A percentile compares a stretch with the other conserved stretches of the same genome.
Conservation (phyloP, 805 yeast species). For the Candida taoyuanica region DNA sequence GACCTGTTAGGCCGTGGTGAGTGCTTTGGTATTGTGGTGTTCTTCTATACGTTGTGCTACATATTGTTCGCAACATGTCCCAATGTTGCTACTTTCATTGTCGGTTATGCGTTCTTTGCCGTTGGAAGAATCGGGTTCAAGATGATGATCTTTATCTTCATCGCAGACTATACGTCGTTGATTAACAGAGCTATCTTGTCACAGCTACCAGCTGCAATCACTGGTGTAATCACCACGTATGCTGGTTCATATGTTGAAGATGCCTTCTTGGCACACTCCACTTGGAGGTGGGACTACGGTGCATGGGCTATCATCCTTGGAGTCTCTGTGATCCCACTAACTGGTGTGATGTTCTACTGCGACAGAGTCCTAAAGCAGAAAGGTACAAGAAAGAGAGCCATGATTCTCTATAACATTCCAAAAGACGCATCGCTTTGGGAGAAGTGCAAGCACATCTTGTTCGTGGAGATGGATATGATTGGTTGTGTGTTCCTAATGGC, state of each 20-base stretch:
- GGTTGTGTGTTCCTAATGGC: conserved; percentile 21
- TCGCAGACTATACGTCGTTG: conserved; percentile 34
- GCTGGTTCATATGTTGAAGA: conserved; percentile 27
- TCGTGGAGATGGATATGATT: conserved; percentile 22
- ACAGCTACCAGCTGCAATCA: conserved; percentile 31
- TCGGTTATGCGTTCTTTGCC: conserved; percentile 33
- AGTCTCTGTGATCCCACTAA: conserved; percentile 18
- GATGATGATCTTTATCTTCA: conserved; percentile 32
- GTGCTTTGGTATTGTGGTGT: conserved; percentile 31
- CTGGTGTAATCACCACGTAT: conserved; percentile 25
- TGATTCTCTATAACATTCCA: conserved; percentile 14
- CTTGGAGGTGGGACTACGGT: conserved; percentile 49
- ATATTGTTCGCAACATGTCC: conserved; percentile 31
- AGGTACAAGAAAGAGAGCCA: conserved; percentile 11
- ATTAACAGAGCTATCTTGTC: conserved; percentile 34
- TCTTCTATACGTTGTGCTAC: conserved; percentile 29
- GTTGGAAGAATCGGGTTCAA: conserved; percentile 34
- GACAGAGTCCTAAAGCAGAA: conserved; percentile 16
- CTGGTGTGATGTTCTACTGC: conserved; percentile 19
- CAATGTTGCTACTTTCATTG: conserved; percentile 29
- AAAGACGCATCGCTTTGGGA: conserved; percentile 10
- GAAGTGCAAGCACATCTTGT: conserved; percentile 13
- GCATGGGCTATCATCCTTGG: conserved; percentile 37
- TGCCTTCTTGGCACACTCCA: conserved; percentile 27
- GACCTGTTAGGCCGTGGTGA: conserved; percentile 35